Evolutionary conservation across 1,284 basidiomycete genomes (phyloP).

Genomic region (Cutaneotrichosporon dermatis): DNA sequence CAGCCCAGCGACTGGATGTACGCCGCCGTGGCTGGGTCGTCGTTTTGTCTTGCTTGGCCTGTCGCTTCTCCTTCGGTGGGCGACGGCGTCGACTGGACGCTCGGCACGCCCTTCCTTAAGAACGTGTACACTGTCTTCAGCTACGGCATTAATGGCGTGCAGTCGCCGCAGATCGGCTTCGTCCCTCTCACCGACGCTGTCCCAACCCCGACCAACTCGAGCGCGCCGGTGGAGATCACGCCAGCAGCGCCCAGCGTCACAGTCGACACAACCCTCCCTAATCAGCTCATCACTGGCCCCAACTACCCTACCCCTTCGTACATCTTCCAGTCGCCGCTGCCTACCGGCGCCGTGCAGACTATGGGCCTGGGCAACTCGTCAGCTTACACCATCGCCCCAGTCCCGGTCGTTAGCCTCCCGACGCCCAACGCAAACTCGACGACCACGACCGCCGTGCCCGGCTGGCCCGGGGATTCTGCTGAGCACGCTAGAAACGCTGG

Average conservation of each 20-base stretch:
- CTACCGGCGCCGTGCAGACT: conserved; percentile 45
- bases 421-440: not conserved
- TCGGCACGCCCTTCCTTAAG: conserved; percentile 74
- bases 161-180: conserved; percentile 44
- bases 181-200: conserved; percentile 27
- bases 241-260: conserved; percentile 46
- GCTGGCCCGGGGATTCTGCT: conserved; percentile 10
- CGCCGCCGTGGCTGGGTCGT: conserved; percentile 62
- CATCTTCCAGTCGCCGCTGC: conserved; percentile 55
- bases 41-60: conserved; percentile 77
- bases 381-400: conserved; percentile 21
- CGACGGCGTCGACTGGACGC: conserved; percentile 82
- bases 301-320: conserved; percentile 64
- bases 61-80: conserved; percentile 60
- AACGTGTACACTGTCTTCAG: conserved; percentile 73
- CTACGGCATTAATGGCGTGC: conserved; percentile 41
- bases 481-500: not conserved
- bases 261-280: conserved; percentile 67
- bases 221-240: not conserved
- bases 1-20: conserved; percentile 79
- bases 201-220: not conserved
- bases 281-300: conserved; percentile 65
- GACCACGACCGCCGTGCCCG: conserved; percentile 1
- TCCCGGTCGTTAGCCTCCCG: conserved; percentile 23
- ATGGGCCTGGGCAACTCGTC: conserved; percentile 31